Evolutionary conservation across 352 stramenopile genomes (phyloP), one percentile per base, ranked within the genome.

Genomic region (Nothophytophthora sp.): DNA sequence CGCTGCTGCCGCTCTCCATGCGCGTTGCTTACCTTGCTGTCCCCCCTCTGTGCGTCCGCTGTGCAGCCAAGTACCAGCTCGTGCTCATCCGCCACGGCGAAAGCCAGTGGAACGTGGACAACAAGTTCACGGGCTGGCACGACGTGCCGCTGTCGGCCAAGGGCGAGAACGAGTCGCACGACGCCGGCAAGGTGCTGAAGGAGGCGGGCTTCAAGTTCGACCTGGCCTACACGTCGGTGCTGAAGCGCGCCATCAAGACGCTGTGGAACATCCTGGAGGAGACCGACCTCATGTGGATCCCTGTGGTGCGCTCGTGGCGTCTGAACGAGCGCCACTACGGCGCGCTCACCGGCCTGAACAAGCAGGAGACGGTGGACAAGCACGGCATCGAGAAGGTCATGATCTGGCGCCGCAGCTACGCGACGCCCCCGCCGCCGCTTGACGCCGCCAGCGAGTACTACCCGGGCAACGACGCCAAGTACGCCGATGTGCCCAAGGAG

Each of bases 321-420:
- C 82, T 99, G 4, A 99, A 99, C 63, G 98, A 99, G 76, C 84
- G 97, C 55, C 96, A 99, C 78, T 99, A 99, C 62, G 98, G 98
- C 51, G 88, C 81, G n/a, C 81, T 99, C 38, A 97, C 97, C 60
- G 98, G 97, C 30, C 79, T 99, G 16, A 96, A 99, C 82, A 99
- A 99, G 82, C 88, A 99, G 73, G 87, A 99, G 73, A 99, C 97
- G 4, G 96, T 99, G 1, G 93, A 98, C 56, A 98, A 99, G 79
- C 93, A 99, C 79, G 97, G 96, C 40, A 95, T 98, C 53, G 96
- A 99, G 34, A 96, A 99, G 76, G 97, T 99, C 42, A 97, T 96
- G 74, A 79, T 99, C 61, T 99, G 97, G 97, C 83, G 97, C 52
- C 84, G 97, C 50, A 96, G 80, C 51, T 99, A 99, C 77, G 96